Evolutionary conservation across 257 asterid genomes (phyloP).

Genomic region (Nicotiana tomentosiformis): DNA sequence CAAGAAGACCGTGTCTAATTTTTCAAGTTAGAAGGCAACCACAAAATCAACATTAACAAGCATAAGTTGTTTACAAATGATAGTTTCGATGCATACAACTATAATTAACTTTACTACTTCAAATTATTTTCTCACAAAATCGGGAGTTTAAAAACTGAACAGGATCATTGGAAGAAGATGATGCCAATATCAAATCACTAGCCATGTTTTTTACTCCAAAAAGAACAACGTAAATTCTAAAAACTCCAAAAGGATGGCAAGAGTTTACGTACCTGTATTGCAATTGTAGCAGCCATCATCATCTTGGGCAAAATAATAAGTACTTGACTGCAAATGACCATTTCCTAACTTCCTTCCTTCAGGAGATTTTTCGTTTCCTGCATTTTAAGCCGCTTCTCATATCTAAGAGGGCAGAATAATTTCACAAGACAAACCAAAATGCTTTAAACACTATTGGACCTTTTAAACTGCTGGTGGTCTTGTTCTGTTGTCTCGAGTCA

Average conservation of each 20-base stretch:
- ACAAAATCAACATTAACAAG: not conserved
- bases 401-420: slow-evolving; percentile 17
- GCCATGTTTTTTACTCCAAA: not conserved
- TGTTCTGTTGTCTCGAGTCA: slow-evolving; percentile 48
- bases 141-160: not conserved
- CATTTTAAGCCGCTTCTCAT: slow-evolving; percentile 23
- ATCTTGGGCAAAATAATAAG: slow-evolving; percentile 42
- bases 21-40: not conserved
- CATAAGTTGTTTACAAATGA: not conserved
- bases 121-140: not conserved
- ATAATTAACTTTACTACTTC: not conserved
- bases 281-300: slow-evolving; percentile 47
- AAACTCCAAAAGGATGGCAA: not conserved
- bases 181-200: not conserved
- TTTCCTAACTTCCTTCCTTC: slow-evolving; percentile 42
- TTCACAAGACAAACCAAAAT: not conserved
- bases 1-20: not conserved
- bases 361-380: slow-evolving; percentile 48
- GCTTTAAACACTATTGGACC: slow-evolving; percentile 31
- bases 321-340: slow-evolving; percentile 46
- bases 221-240: not conserved
- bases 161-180: not conserved
- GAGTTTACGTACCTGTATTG: slow-evolving; percentile 35
- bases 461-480: slow-evolving; percentile 32
- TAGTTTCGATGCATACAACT: not conserved